Conservation (phyloP, 106 monocot genomes). For the Acorus calamus region DNA sequence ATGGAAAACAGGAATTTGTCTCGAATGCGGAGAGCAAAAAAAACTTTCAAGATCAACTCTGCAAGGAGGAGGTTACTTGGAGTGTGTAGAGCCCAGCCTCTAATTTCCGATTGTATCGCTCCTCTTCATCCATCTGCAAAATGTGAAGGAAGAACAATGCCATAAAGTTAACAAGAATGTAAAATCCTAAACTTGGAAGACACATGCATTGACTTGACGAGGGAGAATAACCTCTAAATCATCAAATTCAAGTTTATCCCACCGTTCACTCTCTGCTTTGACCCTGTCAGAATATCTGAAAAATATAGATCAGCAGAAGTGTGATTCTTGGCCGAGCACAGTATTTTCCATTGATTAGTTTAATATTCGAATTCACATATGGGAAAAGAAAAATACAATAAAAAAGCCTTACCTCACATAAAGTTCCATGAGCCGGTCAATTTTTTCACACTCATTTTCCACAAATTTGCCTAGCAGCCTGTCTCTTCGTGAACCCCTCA, state of each 20-base stretch:
- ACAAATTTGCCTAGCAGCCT: constrained; percentile 93
- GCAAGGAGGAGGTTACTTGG: constrained; percentile 33
- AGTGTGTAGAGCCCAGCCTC: constrained; percentile 94
- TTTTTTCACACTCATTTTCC: constrained; percentile 96
- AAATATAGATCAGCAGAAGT: too few relatives aligned
- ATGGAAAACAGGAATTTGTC: background rate
- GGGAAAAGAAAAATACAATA: background rate
- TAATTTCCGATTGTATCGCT: constrained; percentile 81
- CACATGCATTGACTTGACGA: background rate
- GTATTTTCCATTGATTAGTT: too few relatives aligned
- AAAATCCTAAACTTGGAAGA: background rate
- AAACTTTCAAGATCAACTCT: background rate
- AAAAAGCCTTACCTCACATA: constrained; percentile 47
- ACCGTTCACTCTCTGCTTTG: constrained; percentile 57
- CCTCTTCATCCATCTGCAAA: constrained; percentile 86
- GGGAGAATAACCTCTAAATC: constrained; percentile 64
- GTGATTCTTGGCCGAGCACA: too few relatives aligned
- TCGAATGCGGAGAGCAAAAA: background rate
- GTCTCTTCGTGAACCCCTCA: constrained; percentile 85
- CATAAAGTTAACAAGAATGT: too few relatives aligned
- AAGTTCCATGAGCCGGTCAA: constrained; percentile 93
- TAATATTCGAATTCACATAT: background rate
- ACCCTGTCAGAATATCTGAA: constrained; percentile 84
- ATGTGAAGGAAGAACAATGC: too few relatives aligned
- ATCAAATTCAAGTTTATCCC: constrained; percentile 71